Base-by-base conservation (phyloP, 345 rosid species). In the Dipteronia sinensis region DNA sequence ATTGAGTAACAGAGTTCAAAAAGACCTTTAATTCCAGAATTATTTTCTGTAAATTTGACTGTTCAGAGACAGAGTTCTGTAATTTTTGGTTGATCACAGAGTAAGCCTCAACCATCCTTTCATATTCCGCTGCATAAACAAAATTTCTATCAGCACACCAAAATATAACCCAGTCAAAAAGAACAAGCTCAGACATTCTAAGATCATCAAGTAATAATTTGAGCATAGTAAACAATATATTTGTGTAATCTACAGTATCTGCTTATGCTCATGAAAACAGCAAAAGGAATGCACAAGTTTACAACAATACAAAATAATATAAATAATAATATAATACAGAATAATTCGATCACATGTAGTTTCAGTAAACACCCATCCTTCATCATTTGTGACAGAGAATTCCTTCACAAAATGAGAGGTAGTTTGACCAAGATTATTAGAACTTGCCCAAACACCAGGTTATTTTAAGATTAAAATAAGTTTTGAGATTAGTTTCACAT, bases 71-170 rank as follows among this genome's bases (percentile, higher is more conserved):
- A 64, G 90, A 91, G 58, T 86, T 88, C 87, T 90, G 97, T 80
- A 96, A 86, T 73, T 90, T 96, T 76, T 90, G 91, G 78, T 86
- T 90, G 74, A 96, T 88, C 53, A 86, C 46, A 69, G 94, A 82
- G 82, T 94, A 91, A 16, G 98, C 93, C 76, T 92, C 98, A 73
- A 76, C 88, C 93, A 92, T 90, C 83, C 91, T 89, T 76, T 94
- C 98, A 86, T 96, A 89, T 76, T 96, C 97, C 79, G 86, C 99
- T 96, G 90, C 87, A 81, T 6, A 83, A 80, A 79, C 6, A 77
- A 17, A 72, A 72, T 74, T 27, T 46, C 16, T n/a, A 29, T 71
- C 22, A 49, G 69, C 4, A 10, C 2, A n/a, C 22, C 51, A 70
- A 22, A 62, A 29, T 25, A 25, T 29, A 69, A 61, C 23, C 66